Base-by-base conservation (phyloP, 805 yeast genomes). In the Lachancea cidri region DNA sequence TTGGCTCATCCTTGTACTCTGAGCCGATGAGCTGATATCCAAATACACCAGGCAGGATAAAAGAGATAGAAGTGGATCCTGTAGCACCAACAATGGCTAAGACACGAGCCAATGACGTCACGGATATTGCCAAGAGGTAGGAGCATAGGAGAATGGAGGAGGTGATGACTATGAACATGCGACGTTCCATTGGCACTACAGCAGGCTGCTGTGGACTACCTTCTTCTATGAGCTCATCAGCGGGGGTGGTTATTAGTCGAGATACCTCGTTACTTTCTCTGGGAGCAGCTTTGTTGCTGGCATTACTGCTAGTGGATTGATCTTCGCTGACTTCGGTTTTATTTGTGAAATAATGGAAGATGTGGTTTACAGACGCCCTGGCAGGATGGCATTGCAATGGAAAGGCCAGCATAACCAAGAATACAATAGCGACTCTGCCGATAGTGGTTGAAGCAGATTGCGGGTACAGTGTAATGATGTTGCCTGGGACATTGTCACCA, bases 371-470 rank as follows among this genome's bases (percentile, higher is more conserved):
- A 0, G 95, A 86, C 2, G 84, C 81, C 50, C 96, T 72, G 22
- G 94, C 86, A 0, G 97, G 97, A 53, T 88, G 95, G 53, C 88
- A 76, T 73, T 87, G 95, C 48, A 89, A 65, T 5, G 97, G 96
- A 58, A 79, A 88, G n/a, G 93, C 83, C 41, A 87, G 71, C 48
- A 83, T 72, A 17, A 89, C 96, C 60, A 88, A 66, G 6, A 86
- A 68, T 4, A 84, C 91, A 48, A 88, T 88, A 3, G 89, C 84
- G 8, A 83, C 65, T 49, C 94, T 71, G 2, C 95, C 97, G 33
- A 89, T 62, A 0, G 87, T 83, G 1, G 93, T 77, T n/a, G 82
- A 67, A 9, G 71, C 45, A 0, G 80, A 71, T 31, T 71, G 71
- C 0, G 87, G 81, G 59, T 85, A 89, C 76, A 83, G 77, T 38